Evolutionary conservation across 192 early-diverging fungal species (phyloP).

Genomic region (Coemansia sp.): DNA sequence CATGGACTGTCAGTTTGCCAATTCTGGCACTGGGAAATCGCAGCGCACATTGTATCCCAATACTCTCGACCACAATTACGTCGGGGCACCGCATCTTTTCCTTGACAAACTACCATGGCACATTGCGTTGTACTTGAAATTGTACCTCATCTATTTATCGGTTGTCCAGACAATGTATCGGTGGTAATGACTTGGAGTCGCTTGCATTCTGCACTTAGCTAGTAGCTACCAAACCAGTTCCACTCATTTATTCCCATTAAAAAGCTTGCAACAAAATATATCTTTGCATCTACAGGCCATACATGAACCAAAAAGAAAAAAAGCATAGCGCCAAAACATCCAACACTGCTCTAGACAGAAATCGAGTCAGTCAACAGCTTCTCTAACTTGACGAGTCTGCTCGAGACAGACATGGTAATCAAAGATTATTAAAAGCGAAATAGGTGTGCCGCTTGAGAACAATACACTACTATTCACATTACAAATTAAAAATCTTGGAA

Average conservation of each 20-base stretch:
- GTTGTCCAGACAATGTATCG: too few species aligned
- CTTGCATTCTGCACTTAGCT: too few species aligned
- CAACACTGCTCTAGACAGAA: conserved; percentile 12
- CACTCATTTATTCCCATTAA: background rate
- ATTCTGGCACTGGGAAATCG: background rate
- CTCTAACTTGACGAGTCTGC: conserved; percentile 94
- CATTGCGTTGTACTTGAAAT: background rate
- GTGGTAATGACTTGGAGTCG: too few species aligned
- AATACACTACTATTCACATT: too few species aligned
- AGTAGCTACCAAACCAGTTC: too few species aligned
- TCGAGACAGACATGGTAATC: conserved; percentile 92
- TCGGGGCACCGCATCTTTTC: background rate
- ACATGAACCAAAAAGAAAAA: background rate
- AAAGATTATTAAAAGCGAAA: too few species aligned
- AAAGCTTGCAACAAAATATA: background rate
- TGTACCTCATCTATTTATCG: too few species aligned
- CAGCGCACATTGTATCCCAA: background rate
- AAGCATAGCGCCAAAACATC: background rate
- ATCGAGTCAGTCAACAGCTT: conserved; percentile 74
- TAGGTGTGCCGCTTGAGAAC: too few species aligned
- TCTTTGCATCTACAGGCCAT: background rate
- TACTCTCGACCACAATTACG: background rate
- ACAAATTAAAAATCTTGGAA: too few species aligned
- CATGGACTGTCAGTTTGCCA: background rate
- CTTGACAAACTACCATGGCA: background rate